phyloP scores from a whole-genome alignment of 108 stramenopile genomes.

The Discostella stelligeroides region DNA sequence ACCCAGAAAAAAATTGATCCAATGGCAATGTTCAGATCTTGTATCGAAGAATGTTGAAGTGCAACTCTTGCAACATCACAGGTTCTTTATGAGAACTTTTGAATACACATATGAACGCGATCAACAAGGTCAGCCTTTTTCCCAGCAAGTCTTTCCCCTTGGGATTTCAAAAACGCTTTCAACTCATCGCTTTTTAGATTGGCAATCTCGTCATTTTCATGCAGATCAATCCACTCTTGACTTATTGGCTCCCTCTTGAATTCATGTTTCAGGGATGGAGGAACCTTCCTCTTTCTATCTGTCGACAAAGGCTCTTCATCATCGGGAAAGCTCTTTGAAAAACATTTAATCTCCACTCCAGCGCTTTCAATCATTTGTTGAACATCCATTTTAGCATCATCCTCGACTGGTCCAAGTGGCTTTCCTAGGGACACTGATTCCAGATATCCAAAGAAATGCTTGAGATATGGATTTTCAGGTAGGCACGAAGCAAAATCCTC shows the following conservation, averaged over 20 bases:
- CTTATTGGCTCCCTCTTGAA: slow-evolving; percentile 46
- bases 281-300: slow-evolving; percentile 49
- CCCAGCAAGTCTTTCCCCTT: slow-evolving; percentile 59
- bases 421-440: slow-evolving; percentile 65
- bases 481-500: slow-evolving; percentile 53
- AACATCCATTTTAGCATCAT: slow-evolving; percentile 49
- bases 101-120: slow-evolving; percentile 45
- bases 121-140: slow-evolving; percentile 64
- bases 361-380: slow-evolving; percentile 45
- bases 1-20: too few relatives aligned
- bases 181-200: slow-evolving; percentile 51
- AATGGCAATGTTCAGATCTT: too few relatives aligned
- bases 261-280: slow-evolving; percentile 9
- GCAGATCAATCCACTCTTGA: slow-evolving; percentile 66
- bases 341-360: slow-evolving; percentile 54
- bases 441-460: slow-evolving; percentile 69
- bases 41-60: too few relatives aligned
- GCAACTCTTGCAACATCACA: too few relatives aligned
- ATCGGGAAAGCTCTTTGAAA: slow-evolving; percentile 53
- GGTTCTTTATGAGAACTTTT: too few relatives aligned
- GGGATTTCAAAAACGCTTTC: slow-evolving; percentile 67
- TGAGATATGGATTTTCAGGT: slow-evolving; percentile 67
- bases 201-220: slow-evolving; percentile 39
- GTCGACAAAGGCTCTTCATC: slow-evolving; percentile 39
- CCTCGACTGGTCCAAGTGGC: slow-evolving; percentile 37